These are phyloP conservation scores for Heterobasidion parviporum DNA, from an alignment of 1,284 basidiomycete genomes.

Conservation along the genomic window DNA sequence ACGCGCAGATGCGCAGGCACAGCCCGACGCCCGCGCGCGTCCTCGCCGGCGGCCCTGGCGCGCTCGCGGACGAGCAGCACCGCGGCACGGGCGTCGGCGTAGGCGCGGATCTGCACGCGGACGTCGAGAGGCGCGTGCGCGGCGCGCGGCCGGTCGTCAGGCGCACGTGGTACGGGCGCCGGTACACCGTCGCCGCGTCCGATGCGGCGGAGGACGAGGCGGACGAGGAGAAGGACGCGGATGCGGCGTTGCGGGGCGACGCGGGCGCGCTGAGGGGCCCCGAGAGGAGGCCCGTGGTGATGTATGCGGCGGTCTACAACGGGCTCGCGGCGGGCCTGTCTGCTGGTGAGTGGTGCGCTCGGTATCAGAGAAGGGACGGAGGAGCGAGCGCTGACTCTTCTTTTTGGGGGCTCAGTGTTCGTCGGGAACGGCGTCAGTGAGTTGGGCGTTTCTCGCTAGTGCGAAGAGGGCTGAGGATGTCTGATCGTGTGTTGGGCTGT, in stretches of 20 bases:
- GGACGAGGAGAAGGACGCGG: constrained; percentile 11
- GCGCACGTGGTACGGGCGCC: constrained; percentile 28
- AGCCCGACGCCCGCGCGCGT: no score
- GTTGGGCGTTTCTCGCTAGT: not conserved
- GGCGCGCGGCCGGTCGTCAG: constrained; percentile 5
- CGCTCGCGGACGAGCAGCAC: constrained; percentile 10
- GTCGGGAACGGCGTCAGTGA: constrained; percentile 27
- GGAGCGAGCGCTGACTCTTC: not conserved
- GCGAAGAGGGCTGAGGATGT: not conserved
- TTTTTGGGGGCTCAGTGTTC: constrained; percentile 22
- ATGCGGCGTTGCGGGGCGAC: constrained; percentile 19
- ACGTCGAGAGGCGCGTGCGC: constrained; percentile 26
- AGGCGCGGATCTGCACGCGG: no score
- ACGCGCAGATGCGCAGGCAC: no score
- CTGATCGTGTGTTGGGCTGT: not conserved
- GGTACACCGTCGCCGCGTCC: constrained; percentile 20
- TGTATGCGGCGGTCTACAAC: constrained; percentile 38
- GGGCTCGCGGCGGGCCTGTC: constrained; percentile 34
- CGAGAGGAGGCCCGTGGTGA: constrained; percentile 26
- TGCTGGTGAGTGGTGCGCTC: constrained; percentile 18
- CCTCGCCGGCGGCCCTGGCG: not conserved
- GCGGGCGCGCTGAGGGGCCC: constrained; percentile 19
- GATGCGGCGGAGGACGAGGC: constrained; percentile 12
- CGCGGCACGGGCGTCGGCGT: constrained; percentile 2
- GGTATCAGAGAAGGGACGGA: not conserved